Base-by-base conservation (phyloP, 2,329 filamentous ascomycete genomes). In the Cytospora mali region DNA sequence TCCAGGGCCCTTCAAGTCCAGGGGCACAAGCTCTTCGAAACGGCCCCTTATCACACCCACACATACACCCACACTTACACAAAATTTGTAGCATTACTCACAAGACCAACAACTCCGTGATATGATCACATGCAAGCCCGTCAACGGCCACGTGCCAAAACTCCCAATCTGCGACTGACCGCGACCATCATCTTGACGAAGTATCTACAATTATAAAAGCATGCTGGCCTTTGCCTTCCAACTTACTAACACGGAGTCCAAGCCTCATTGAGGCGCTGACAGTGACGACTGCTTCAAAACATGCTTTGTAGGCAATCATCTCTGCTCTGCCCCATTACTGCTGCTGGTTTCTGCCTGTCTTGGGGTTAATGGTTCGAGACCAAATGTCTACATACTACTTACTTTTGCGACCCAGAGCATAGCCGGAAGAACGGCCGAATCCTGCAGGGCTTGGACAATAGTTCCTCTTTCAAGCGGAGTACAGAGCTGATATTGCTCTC, bases 211-310 rank as follows among this genome's bases (percentile, higher is more conserved):
- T 11, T 2, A 39, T n/a, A 31, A 3, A 9, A n/a, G 29, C 28
- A 51, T 18, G 21, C 23, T 14, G 5, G 14, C 6, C 33, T 42
- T 28, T 14, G 16, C 56, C 48, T 23, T 18, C 14, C 10, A 51
- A 14, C 10, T 7, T 39, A n/a, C 14, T 14, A 46, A 42, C 49
- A 55, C 56, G 42, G 33, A 3, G 14, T 14, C 50, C 33, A 16
- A 59, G 61, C 56, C 61, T 42, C 14, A n/a, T 4, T 25, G 31
- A 51, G 51, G 51, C 42, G 28, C 42, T 51, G 51, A 23, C 51
- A 10, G 31, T 55, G 61, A 62, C 29, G 50, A 42, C 50, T 50
- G 16, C 18, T 35, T 53, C 35, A 28, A n/a, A 57, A 54, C 23
- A 39, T 25, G 49, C 49, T 6, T 11, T 21, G 42, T 21, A 29